Evolutionary conservation across 1,139 yeast genomes (phyloP), one percentile per base, ranked within the genome.

Genomic region (Candida glucosophila): DNA sequence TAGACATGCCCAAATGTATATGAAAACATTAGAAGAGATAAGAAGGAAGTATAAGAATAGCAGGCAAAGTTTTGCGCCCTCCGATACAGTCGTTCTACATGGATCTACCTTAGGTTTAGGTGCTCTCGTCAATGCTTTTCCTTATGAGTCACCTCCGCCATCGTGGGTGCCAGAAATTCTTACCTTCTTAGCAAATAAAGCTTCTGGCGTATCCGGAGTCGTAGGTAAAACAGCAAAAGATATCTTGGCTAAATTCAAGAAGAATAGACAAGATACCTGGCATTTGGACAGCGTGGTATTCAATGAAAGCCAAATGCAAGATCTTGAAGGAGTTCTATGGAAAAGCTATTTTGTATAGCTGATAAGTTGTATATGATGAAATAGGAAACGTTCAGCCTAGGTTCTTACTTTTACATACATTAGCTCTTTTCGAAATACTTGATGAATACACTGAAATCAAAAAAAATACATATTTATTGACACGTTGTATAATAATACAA

Each of bases 241-340:
- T 17, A 69, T 75, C 2, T 64, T 92, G 26, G 79, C 94, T 32
- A 79, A 76, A 35, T 92, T 90, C 55, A 90, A 88, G 49, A 88
- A 86, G 57, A 78, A 85, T 5, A 72, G 98, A 39, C 94, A 88
- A 31, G 98, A 92, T 45, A 85, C 96, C 0, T 92, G 99, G 99
- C 94, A 82, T 40, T 70, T 85, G 35, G 98, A 92, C 49, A 71
- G 82, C 33, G 66, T 66, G 40, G 75, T 73, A 5, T 92, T 92
- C 49, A 73, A 77, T 5, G 73, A 69, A 27, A 83, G 78, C 9
- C 94, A 90, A 51, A 62, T 86, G 26, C 93, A 86, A 43, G 95
- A 86, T 49, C 60, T 92, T 29, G 97, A 90, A 49, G 98, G 98
- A 22, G 96, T 90, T 3, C 58, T 88, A 22, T 80, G 95, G 81